These are phyloP conservation scores for Peniophora sp. DNA, from an alignment of 1,284 basidiomycete species.

Conservation along the genomic window DNA sequence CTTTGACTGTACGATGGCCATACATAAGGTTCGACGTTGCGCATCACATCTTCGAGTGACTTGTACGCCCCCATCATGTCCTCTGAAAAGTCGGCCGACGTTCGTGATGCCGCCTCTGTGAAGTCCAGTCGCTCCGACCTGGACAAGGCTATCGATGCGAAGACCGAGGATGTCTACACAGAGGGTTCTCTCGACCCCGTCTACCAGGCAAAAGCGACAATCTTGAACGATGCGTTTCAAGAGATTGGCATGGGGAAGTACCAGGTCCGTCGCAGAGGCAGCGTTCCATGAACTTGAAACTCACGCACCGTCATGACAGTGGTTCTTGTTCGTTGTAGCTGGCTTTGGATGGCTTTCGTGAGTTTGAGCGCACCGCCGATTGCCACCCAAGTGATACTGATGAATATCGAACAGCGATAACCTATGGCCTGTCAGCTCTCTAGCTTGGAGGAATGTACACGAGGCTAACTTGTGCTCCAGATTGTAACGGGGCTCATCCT, in stretches of 20 bases:
- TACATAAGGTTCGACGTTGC: no score
- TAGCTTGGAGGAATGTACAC: not conserved
- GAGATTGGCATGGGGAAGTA: conserved; percentile 71
- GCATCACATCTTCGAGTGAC: no score
- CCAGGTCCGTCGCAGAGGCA: conserved; percentile 33
- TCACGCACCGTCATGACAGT: conserved; percentile 7
- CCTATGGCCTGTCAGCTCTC: conserved; percentile 48
- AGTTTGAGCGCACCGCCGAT: conserved; percentile 16
- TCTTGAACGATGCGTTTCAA: conserved; percentile 61
- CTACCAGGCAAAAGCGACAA: conserved; percentile 53
- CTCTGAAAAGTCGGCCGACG: no score
- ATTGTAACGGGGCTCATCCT: conserved; percentile 51
- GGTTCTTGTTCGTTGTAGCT: conserved; percentile 41
- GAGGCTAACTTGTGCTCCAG: conserved; percentile 17
- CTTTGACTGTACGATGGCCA: no score
- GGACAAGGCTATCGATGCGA: conserved; percentile 8
- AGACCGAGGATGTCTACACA: conserved; percentile 34
- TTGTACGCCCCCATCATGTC: no score
- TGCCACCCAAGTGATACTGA: conserved; percentile 2
- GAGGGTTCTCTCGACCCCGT: conserved; percentile 48
- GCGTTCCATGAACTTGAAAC: not conserved
- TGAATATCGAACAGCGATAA: conserved; percentile 37
- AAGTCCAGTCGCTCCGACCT: no score
- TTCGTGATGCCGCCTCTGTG: no score
- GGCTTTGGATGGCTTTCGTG: conserved; percentile 69